These are phyloP conservation scores for Candida ortonii DNA, from an alignment of 805 yeast genomes.

Conservation along the genomic window DNA sequence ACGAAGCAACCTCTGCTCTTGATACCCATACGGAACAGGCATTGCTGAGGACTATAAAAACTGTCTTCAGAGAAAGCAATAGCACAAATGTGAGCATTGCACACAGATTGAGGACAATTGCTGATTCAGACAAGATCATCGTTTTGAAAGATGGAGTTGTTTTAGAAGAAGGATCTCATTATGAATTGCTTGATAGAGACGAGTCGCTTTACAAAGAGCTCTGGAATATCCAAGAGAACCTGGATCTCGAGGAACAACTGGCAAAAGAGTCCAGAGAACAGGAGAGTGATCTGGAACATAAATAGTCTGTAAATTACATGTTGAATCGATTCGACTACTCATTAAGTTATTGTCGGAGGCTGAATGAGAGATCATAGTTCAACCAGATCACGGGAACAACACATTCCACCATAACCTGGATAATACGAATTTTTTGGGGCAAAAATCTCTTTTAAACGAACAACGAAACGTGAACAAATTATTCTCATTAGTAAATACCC, in stretches of 20 bases:
- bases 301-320: too few species aligned
- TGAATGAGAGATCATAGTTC: too few species aligned
- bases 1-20: constrained; percentile 94
- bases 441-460: too few species aligned
- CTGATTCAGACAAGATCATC: constrained; percentile 90
- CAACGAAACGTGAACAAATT: too few species aligned
- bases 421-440: too few species aligned
- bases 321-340: too few species aligned
- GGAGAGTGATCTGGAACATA: constrained; percentile 6
- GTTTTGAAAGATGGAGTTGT: constrained; percentile 78
- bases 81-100: constrained; percentile 90
- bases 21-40: constrained; percentile 96
- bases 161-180: constrained; percentile 85
- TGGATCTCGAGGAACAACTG: constrained; percentile 47
- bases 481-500: too few species aligned
- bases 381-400: too few species aligned
- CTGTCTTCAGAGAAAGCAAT: constrained; percentile 51
- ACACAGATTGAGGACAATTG: constrained; percentile 88
- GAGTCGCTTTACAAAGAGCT: constrained; percentile 70
- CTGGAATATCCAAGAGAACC: constrained; percentile 90
- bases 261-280: constrained; percentile 35
- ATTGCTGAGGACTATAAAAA: constrained; percentile 68
- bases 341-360: too few species aligned
- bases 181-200: constrained; percentile 48
- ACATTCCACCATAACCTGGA: too few species aligned